Evolutionary conservation across 495 filamentous ascomycete genomes (phyloP).

Genomic region (Penicillium simplicissimum): DNA sequence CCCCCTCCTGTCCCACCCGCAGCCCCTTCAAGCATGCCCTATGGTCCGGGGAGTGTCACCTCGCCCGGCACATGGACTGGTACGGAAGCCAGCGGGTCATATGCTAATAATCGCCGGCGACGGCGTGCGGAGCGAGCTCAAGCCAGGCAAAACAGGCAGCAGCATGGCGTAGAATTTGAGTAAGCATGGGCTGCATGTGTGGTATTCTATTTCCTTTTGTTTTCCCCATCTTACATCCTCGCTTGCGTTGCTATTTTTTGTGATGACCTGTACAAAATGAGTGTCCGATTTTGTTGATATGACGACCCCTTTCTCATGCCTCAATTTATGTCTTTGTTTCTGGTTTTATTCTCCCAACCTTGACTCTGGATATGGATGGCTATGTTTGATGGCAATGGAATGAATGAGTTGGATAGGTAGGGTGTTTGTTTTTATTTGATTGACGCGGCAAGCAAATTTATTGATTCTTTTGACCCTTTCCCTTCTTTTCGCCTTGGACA

Average conservation of each 20-base stretch:
- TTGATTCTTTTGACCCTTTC: background rate
- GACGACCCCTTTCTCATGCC: conserved; percentile 8
- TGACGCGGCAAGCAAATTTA: conserved; percentile 14
- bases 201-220: background rate
- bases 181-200: conserved; percentile 18
- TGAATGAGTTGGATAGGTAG: conserved; percentile 9
- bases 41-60: conserved; percentile 47
- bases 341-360: background rate
- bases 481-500: background rate
- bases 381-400: conserved; percentile 6
- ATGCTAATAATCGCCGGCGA: conserved; percentile 53
- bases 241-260: conserved; percentile 4
- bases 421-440: conserved; percentile 9
- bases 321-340: background rate
- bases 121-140: conserved; percentile 54
- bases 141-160: conserved; percentile 48
- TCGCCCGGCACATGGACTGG: conserved; percentile 50
- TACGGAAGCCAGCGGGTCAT: conserved; percentile 55
- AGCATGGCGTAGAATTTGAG: conserved; percentile 48
- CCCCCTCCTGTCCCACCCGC: conserved; percentile 36
- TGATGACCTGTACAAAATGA: conserved; percentile 28
- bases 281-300: conserved; percentile 19
- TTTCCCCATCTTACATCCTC: background rate
- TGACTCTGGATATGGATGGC: background rate
- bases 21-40: conserved; percentile 41